Conservation (phyloP, 2,329 filamentous ascomycete species). For the Lasiodiplodia sp. region DNA sequence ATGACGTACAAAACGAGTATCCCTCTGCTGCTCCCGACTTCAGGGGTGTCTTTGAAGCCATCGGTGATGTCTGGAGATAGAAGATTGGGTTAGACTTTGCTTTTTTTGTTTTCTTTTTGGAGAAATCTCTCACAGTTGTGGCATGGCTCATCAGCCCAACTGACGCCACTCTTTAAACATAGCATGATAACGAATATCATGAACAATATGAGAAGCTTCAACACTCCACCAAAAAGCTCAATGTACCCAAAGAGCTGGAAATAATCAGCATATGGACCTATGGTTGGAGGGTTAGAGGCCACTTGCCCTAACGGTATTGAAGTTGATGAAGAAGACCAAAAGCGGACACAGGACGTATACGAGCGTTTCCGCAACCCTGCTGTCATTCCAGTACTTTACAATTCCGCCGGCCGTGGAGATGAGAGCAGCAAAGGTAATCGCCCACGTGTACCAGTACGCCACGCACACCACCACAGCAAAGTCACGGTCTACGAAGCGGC, state of each 20-base stretch:
- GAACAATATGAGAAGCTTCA: constrained; percentile 25
- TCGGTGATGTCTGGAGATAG: constrained; percentile 26
- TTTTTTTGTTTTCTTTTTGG: neutral
- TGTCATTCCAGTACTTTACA: constrained; percentile 39
- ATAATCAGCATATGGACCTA: neutral
- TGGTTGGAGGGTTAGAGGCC: neutral
- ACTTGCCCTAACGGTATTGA: constrained; percentile 23
- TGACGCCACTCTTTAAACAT: neutral
- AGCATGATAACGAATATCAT: constrained; percentile 28
- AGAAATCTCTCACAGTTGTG: neutral
- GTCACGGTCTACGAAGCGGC: constrained; percentile 48
- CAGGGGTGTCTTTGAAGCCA: constrained; percentile 34
- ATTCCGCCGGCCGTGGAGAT: constrained; percentile 39
- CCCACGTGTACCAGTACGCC: constrained; percentile 47
- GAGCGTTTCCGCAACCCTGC: constrained; percentile 4
- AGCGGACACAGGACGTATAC: constrained; percentile 23
- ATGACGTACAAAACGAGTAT: constrained; percentile 39
- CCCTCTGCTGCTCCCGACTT: constrained; percentile 36
- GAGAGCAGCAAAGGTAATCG: constrained; percentile 40
- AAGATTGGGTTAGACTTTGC: neutral
- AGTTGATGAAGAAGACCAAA: constrained; percentile 25
- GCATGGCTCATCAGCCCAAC: neutral
- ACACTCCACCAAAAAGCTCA: constrained; percentile 24
- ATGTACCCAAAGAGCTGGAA: constrained; percentile 24
- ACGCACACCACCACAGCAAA: constrained; percentile 46